Evolutionary conservation across 768 basidiomycete genomes (phyloP), one percentile per base, ranked within the genome.

Genomic region (Ramaria rubella): DNA sequence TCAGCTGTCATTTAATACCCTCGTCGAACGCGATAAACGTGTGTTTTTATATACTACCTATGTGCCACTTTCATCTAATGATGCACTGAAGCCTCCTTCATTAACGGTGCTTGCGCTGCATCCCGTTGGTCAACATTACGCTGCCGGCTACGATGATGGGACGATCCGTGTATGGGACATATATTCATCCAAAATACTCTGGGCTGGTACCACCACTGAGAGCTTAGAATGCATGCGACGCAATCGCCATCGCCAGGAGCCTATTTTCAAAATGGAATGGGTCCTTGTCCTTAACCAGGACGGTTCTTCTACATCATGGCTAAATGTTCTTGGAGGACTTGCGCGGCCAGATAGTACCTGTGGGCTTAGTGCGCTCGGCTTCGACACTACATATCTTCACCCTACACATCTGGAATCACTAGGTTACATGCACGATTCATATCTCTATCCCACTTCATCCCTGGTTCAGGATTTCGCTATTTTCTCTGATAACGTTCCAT

Each of bases 261-360:
- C 93, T 4, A 81, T 96, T 31, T 92, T 88, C 77, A 93, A 89
- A 66, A 0, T 96, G 92, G 93, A 87, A 86, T 55, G 79, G 81
- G 1, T 91, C 86, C 68, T 73, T 84, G 0, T 75, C 4, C 82
- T 85, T 73, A 75, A 82, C 49, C 71, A 83, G 64, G 76, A 87
- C 40, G 87, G 83, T n/a, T 79, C 82, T 46, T 92, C 91, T 0
- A 73, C 81, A 8, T 51, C 49, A 21, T 51, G 27, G 1, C 71
- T 95, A 3, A 76, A 86, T 1, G 72, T 94, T 21, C 76, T 95
- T 9, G 93, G 93, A n/a, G 93, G 93, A 33, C 49, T 26, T 8
- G 5, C 15, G 0, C 73, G 82, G 33, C 67, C 73, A n/a, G 59
- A 70, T 1, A 73, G 71, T 27, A 80, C 85, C 5, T 70, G 79